Base-by-base conservation (phyloP, 176 grass and related monocot species). In the Bonia amplexicaulis region DNA sequence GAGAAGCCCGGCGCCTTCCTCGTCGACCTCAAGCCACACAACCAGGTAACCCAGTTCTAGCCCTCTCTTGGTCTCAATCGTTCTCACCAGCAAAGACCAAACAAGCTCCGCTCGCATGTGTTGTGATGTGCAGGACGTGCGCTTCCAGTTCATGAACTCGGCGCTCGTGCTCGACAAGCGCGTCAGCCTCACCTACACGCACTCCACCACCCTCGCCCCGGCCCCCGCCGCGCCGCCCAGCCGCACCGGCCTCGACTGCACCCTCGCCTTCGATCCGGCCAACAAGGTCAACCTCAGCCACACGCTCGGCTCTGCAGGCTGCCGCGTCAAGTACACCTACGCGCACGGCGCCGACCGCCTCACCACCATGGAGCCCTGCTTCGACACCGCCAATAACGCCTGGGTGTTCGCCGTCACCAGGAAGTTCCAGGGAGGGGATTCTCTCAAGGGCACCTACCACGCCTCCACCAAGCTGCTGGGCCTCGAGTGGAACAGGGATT, bases 1-100 rank as follows among this genome's bases (percentile, higher is more conserved):
- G 90, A 99, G 91, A 99, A 99, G 78, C 96, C 93, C 23, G 93
- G 93, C 46, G 60, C 93, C 46, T 96, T 99, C 88, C 77, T 99
- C 78, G 0, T 96, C 81, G 91, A 99, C 78, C 78, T 92, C 91
- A 89, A 94, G 85, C 80, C 91, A 10, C 88, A 89, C 53, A 89
- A 76, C 73, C 71, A 88, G 51, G 95, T 91, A 69, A 39, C 16
- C 17, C 19, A 49, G 11, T 8, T 16, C 26, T 37, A 3, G 19
- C 20, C 17, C 61, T 0, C 15, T 12, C 31, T 5, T 40, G 7
- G 4, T 62, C 5, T 23, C 40, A 19, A 1, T 22, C 40, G 6
- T 2, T 5, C 40, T 25, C 80, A 14, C 40, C 41, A 0, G 7
- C 73, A 41, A 13, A 19, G 3, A 15, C 67, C 61, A 29, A 13